Percentiles rank a stretch among this genome's conserved stretches.
Conservation (phyloP, 148 eudicot species). For the Diospyros kaki region DNA sequence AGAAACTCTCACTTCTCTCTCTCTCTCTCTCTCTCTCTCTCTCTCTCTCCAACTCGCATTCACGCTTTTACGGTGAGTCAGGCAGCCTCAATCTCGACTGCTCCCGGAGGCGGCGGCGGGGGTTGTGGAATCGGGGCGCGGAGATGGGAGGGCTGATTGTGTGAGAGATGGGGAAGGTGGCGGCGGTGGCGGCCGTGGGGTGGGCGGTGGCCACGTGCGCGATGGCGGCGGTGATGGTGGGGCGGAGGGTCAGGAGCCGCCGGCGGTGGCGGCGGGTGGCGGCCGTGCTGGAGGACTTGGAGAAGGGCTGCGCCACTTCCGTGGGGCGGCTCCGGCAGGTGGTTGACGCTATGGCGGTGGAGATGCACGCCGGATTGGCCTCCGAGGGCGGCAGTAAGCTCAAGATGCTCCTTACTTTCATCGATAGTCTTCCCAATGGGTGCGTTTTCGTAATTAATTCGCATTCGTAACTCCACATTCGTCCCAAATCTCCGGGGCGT, state of each 20-base stretch:
- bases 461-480: not conserved
- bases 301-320: slow-evolving; percentile 55
- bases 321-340: slow-evolving; percentile 69
- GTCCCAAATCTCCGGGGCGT: not conserved
- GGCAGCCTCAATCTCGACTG: too few relatives aligned
- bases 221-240: slow-evolving; percentile 73
- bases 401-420: slow-evolving; percentile 86
- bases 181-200: slow-evolving; percentile 51
- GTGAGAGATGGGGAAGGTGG: slow-evolving; percentile 56
- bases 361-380: slow-evolving; percentile 98
- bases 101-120: too few relatives aligned
- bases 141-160: too few relatives aligned
- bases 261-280: slow-evolving; percentile 63
- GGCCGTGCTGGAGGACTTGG: slow-evolving; percentile 55
- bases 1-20: too few relatives aligned
- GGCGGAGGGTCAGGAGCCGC: slow-evolving; percentile 49
- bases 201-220: slow-evolving; percentile 63
- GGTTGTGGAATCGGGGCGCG: too few relatives aligned
- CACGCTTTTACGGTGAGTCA: too few relatives aligned
- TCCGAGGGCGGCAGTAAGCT: slow-evolving; percentile 96
- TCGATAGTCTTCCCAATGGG: slow-evolving; percentile 81
- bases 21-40: too few relatives aligned
- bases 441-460: slow-evolving; percentile 10
- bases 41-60: too few relatives aligned
- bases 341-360: slow-evolving; percentile 96